Evolutionary conservation across 805 yeast genomes (phyloP), one percentile per base, ranked within the genome.

Genomic region (Yarrowia sp.): DNA sequence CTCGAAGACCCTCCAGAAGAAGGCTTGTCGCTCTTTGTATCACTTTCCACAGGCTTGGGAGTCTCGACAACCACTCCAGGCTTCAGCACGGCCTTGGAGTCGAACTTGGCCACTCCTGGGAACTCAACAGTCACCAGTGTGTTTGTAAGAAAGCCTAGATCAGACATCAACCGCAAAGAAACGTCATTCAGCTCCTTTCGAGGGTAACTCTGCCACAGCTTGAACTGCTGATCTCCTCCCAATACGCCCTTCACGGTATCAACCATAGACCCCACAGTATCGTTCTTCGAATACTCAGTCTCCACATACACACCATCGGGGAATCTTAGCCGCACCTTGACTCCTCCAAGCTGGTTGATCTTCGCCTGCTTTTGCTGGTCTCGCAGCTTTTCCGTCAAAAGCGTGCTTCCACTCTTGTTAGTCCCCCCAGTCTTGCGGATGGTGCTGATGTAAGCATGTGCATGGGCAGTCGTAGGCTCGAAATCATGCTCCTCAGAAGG

Each of bases 241-340:
- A 38, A 13, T 5, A 38, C 46, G 2, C 38, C 21, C 18, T 38
- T 36, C n/a, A 55, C 61, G 1, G 61, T 39, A 6, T 38, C 46
- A 1, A 38, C 38, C 47, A 55, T 29, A 14, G 38, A 29, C 5
- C 41, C 32, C 21, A 55, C 47, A 2, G 46, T 39, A 13, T 38
- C 47, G 7, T 32, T 38, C 36, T 36, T 38, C 13, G 47, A 29
- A 16, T 29, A 55, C 25, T 55, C 36, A 2, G 46, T 38, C n/a
- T 55, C 61, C 10, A 55, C 47, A 7, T 38, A 55, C 1, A 55
- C 47, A 1, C 61, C 61, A 27, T 55, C 61, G 1, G 61, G 61
- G 29, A 55, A 55, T 19, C 47, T 38, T 16, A 55, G 13, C 4
- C 61, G 27, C 8, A 55, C 38, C 22, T 55, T 55, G 47, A 55